Base-by-base conservation (phyloP, 495 filamentous ascomycete species). In the Hypoxylon lienhwacheense region DNA sequence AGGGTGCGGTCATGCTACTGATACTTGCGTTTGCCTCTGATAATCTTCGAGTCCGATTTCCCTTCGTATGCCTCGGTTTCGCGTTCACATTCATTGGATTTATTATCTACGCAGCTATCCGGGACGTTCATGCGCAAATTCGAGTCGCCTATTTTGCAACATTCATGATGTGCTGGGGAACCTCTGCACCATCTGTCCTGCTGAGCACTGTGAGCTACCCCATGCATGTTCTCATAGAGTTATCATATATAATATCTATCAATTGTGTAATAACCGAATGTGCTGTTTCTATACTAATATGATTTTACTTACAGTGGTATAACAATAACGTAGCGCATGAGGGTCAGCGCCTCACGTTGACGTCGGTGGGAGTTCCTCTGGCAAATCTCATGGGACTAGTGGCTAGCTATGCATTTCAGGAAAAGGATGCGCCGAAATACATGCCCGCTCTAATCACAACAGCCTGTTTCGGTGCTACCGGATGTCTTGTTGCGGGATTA, bases 351-450 rank as follows among this genome's bases (percentile, higher is more conserved):
- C 78, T 90, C 6, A 75, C 84, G 0, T 68, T 90, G 15, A 90
- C 87, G 0, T 85, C 83, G 44, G 75, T 91, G 25, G 86, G 84
- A 2, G 87, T 91, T 0, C 87, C 88, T 0, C 66, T 89, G 5
- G 87, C 87, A 2, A 91, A 91, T 37, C 70, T 90, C n/a, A 90
- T 90, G 87, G 88, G 88, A 11, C 66, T 92, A 3, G 86, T 91
- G 1, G 75, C 75, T 10, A 83, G 78, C 42, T 89, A 91, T 58
- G 84, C 89, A 57, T 92, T 92, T 73, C 81, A 80, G n/a, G 71
- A 71, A 8, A 66, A 85, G 53, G 85, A 89, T 55, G 78, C 79
- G 11, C 88, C 88, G 0, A 84, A 88, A 54, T 91, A 92, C 51
- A 75, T 85, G 25, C 86, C 87, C 0, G 87, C 88, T 0, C 67